Conservation (phyloP, 2,329 filamentous ascomycete genomes). For the Atkinsonella hypoxylon region DNA sequence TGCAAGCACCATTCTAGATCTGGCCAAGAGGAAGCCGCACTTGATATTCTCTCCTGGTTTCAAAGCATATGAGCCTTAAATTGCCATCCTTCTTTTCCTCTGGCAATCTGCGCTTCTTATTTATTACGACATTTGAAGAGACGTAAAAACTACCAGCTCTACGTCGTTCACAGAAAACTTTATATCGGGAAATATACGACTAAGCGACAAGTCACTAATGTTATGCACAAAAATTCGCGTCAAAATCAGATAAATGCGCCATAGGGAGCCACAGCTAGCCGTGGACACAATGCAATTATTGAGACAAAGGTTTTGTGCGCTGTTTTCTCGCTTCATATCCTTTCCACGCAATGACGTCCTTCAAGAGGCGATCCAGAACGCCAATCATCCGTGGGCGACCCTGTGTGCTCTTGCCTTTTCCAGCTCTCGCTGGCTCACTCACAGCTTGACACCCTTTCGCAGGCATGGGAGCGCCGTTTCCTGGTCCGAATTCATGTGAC, state of each 20-base stretch:
- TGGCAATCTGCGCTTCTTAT: too few relatives aligned
- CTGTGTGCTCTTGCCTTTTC: too few relatives aligned
- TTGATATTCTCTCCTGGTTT: slow-evolving; percentile 63
- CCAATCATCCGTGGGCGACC: too few relatives aligned
- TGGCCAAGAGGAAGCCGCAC: slow-evolving; percentile 81
- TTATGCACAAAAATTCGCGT: background rate
- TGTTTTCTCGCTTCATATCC: too few relatives aligned
- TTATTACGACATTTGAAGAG: too few relatives aligned
- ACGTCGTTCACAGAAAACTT: background rate
- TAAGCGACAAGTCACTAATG: background rate
- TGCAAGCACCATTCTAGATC: slow-evolving; percentile 78
- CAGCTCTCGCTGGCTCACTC: too few relatives aligned
- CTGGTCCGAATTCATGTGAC: too few relatives aligned
- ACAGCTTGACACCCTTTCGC: too few relatives aligned
- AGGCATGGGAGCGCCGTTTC: too few relatives aligned
- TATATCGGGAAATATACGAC: background rate
- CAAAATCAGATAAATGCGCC: background rate
- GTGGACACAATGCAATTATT: background rate
- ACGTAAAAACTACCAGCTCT: too few relatives aligned
- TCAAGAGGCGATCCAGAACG: too few relatives aligned
- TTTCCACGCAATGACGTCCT: too few relatives aligned
- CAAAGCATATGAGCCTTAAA: slow-evolving; percentile 43
- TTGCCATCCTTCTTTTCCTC: background rate
- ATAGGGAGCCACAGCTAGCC: background rate
- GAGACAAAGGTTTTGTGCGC: background rate